Evolutionary conservation across 75 land plant species (phyloP).

Genomic region (Chamaecyparis obtusa): DNA sequence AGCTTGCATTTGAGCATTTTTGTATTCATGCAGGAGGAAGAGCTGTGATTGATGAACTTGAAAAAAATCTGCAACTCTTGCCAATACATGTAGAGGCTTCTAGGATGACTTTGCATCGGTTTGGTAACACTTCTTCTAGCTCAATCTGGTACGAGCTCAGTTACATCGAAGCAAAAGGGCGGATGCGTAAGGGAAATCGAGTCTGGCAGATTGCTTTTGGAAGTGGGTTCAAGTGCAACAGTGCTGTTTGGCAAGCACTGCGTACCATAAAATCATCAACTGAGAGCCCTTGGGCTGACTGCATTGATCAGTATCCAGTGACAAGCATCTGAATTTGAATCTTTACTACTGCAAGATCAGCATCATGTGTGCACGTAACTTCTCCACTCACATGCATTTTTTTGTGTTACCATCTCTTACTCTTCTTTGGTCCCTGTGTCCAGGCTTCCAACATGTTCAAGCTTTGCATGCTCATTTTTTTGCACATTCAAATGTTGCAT

Average conservation of each 20-base stretch:
- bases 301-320: conserved; percentile 46
- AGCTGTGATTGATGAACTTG: conserved; percentile 72
- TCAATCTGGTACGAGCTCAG: conserved; percentile 67
- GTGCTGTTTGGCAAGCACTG: conserved; percentile 64
- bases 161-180: conserved; percentile 57
- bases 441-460: not conserved
- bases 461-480: not conserved
- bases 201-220: conserved; percentile 72
- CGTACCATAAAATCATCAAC: conserved; percentile 34
- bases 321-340: not conserved
- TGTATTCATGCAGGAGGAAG: conserved; percentile 72
- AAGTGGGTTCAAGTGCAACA: conserved; percentile 69
- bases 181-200: conserved; percentile 46
- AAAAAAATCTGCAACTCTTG: conserved; percentile 55
- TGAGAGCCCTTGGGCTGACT: conserved; percentile 46
- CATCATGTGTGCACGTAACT: not conserved
- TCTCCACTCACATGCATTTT: not conserved
- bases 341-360: not conserved
- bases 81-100: conserved; percentile 56
- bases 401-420: not conserved
- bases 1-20: conserved; percentile 66
- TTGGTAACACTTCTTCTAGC: conserved; percentile 59
- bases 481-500: not conserved
- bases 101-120: conserved; percentile 57
- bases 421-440: not conserved